phyloP scores from a whole-genome alignment of 2,329 filamentous ascomycete species.

The Colletotrichum falcatum region DNA sequence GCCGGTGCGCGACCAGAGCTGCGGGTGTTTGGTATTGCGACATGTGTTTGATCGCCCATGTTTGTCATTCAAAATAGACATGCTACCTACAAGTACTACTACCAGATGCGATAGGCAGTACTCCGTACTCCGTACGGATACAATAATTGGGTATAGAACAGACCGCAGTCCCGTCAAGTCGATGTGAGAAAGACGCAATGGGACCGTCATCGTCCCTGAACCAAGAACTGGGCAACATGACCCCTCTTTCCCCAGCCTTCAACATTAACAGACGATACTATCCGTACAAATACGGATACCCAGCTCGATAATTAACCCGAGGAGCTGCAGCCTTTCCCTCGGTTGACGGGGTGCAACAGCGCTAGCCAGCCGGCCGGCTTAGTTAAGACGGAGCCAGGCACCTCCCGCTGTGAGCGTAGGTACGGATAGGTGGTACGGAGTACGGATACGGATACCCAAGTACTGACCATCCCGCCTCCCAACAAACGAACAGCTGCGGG shows the following conservation, averaged over 20 bases:
- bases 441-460: no score
- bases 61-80: not conserved
- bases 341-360: not conserved
- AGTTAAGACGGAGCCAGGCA: not conserved
- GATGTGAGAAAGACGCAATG: not conserved
- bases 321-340: not conserved
- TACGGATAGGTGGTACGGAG: no score
- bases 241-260: not conserved
- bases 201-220: not conserved
- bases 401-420: no score
- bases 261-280: no score
- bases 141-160: no score
- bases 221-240: no score
- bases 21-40: slow-evolving; percentile 11
- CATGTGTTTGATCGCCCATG: slow-evolving; percentile 11
- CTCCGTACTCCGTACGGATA: not conserved
- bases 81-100: no score
- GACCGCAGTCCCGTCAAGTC: no score
- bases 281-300: no score
- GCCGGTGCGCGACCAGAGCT: not conserved
- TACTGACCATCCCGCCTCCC: no score
- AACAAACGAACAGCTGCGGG: no score
- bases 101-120: not conserved
- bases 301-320: no score
- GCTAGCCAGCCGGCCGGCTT: slow-evolving; percentile 2